Conservation (phyloP, 2,329 filamentous ascomycete species). For the Fusarium sulawesiense region DNA sequence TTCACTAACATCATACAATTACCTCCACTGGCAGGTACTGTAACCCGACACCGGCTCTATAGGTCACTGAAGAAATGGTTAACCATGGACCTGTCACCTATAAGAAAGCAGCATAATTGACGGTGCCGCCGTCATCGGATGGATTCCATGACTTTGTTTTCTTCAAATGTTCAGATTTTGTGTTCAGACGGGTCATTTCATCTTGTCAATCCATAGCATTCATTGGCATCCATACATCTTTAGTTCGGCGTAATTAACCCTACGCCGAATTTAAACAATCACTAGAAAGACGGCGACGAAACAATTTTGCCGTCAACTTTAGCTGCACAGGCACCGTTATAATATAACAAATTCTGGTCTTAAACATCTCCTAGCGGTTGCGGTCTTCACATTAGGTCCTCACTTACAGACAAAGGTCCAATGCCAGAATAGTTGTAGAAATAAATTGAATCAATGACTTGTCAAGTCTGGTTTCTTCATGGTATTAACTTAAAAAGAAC, state of each 20-base stretch:
- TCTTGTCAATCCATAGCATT: neutral
- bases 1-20: neutral
- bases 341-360: constrained; percentile 5
- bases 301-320: constrained; percentile 2
- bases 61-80: neutral
- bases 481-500: constrained; percentile 36
- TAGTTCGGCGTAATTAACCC: constrained; percentile 4
- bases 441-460: constrained; percentile 19
- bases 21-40: neutral
- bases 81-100: neutral
- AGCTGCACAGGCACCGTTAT: neutral
- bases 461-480: constrained; percentile 12
- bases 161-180: neutral
- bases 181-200: neutral
- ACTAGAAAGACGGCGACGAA: neutral
- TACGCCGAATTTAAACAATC: constrained; percentile 3
- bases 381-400: neutral
- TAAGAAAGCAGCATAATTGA: neutral
- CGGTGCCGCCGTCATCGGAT: constrained; percentile 5
- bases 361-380: neutral
- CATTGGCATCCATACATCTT: neutral
- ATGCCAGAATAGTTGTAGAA: neutral
- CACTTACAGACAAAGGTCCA: neutral
- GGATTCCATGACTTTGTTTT: neutral
- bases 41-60: constrained; percentile 18